Evolutionary conservation across 1,139 yeast genomes (phyloP).

Genomic region (Trichomonascaceae sp.): DNA sequence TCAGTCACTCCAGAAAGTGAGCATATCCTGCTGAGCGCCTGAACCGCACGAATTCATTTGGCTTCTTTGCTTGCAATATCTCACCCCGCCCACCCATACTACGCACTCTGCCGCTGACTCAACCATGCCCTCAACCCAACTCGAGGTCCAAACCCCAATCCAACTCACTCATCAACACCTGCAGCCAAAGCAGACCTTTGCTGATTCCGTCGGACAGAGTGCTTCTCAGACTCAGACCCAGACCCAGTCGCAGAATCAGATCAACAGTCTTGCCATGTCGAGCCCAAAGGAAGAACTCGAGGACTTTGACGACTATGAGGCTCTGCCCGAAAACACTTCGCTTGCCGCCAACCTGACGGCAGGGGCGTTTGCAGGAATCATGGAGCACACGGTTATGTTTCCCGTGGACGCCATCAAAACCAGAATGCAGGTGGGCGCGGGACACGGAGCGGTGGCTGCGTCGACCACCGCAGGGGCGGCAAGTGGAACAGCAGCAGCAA

Average conservation of each 20-base stretch:
- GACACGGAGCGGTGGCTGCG: no score
- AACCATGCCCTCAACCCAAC: neutral
- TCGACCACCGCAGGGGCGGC: no score
- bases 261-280: neutral
- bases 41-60: no score
- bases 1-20: no score
- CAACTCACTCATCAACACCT: neutral
- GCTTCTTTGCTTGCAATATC: no score
- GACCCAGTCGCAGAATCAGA: neutral
- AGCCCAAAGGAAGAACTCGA: conserved; percentile 11
- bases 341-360: conserved; percentile 72
- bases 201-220: no score
- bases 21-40: no score
- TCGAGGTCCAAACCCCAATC: neutral
- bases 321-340: conserved; percentile 81
- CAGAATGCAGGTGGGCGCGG: conserved; percentile 77
- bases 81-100: no score
- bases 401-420: conserved; percentile 92
- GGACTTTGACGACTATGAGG: conserved; percentile 57
- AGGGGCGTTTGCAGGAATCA: conserved; percentile 96
- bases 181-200: neutral
- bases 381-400: conserved; percentile 94
- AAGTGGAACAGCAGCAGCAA: no score
- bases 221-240: no score
- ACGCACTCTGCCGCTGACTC: neutral